Conservation (phyloP, 208 protist species). For the Spongospora subterranea region DNA sequence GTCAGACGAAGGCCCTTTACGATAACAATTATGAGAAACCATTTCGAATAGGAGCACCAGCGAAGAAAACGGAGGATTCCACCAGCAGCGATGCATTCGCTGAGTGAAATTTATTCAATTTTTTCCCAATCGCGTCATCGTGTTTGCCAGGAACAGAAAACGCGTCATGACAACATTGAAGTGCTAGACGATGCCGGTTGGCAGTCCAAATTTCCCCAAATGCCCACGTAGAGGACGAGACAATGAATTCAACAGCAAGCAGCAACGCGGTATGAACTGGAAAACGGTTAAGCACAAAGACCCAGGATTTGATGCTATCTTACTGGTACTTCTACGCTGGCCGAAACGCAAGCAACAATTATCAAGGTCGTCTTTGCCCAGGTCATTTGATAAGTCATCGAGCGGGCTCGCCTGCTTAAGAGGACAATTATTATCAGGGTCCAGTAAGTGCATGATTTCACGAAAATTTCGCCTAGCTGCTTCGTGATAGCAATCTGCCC, state of each 20-base stretch:
- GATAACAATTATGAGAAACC: neutral
- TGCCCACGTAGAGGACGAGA: neutral
- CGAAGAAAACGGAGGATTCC: slow-evolving; percentile 35
- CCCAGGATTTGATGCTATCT: neutral
- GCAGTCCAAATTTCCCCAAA: slow-evolving; percentile 30
- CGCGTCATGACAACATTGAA: neutral
- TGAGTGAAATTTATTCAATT: neutral
- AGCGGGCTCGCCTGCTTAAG: neutral
- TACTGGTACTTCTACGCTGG: neutral
- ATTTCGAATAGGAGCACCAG: slow-evolving; percentile 24
- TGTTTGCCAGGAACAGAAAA: neutral
- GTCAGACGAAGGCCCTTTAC: neutral
- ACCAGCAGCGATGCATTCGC: neutral
- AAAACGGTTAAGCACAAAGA: neutral
- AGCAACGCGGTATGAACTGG: slow-evolving; percentile 26
- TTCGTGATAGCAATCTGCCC: slow-evolving; percentile 26
- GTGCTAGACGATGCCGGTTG: slow-evolving; percentile 33
- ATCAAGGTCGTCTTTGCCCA: neutral
- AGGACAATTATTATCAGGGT: neutral
- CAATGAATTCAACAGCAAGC: neutral
- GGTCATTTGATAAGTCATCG: neutral
- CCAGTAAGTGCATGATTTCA: slow-evolving; percentile 8
- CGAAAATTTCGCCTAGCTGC: neutral
- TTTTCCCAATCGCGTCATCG: neutral
- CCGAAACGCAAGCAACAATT: slow-evolving; percentile 11